Conservation (phyloP, 352 stramenopile genomes). For the Thraustotheca clavata region DNA sequence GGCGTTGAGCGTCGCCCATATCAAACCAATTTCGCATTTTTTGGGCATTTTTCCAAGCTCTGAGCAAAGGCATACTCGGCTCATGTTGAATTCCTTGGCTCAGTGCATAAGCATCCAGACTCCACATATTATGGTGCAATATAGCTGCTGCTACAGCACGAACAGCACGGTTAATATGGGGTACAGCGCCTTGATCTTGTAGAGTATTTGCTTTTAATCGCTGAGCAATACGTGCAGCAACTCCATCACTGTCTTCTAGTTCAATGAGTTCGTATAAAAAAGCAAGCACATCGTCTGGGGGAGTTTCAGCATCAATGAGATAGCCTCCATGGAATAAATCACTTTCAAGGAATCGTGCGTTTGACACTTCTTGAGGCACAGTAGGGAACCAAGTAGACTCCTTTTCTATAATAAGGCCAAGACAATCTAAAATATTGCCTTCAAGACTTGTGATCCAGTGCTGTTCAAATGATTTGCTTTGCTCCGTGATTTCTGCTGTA, state of each 20-base stretch:
- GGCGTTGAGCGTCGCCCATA: conserved; percentile 50
- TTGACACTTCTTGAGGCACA: conserved; percentile 36
- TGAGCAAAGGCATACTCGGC: conserved; percentile 54
- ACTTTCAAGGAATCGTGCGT: conserved; percentile 49
- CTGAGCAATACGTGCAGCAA: conserved; percentile 36
- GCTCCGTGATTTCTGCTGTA: conserved; percentile 50
- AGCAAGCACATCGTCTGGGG: conserved; percentile 40
- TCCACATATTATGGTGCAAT: conserved; percentile 83
- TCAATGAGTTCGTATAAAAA: conserved; percentile 54
- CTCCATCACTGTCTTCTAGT: conserved; percentile 21
- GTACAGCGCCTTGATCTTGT: conserved; percentile 18
- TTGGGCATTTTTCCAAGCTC: conserved; percentile 74
- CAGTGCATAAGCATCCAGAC: conserved; percentile 70
- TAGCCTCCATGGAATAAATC: conserved; percentile 61
- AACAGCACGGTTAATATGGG: conserved; percentile 45
- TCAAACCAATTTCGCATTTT: conserved; percentile 86
- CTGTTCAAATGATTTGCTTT: conserved; percentile 38
- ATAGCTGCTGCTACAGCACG: conserved; percentile 65
- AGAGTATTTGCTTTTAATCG: conserved; percentile 25
- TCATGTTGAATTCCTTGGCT: conserved; percentile 46
- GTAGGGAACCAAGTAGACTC: conserved; percentile 41
- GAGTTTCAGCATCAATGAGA: conserved; percentile 3
- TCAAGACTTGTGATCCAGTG: conserved; percentile 57
- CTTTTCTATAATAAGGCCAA: conserved; percentile 46
- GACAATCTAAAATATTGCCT: conserved; percentile 35